Evolutionary conservation across 2,329 filamentous ascomycete species (phyloP).

Genomic region (Colletotrichum australisinense): DNA sequence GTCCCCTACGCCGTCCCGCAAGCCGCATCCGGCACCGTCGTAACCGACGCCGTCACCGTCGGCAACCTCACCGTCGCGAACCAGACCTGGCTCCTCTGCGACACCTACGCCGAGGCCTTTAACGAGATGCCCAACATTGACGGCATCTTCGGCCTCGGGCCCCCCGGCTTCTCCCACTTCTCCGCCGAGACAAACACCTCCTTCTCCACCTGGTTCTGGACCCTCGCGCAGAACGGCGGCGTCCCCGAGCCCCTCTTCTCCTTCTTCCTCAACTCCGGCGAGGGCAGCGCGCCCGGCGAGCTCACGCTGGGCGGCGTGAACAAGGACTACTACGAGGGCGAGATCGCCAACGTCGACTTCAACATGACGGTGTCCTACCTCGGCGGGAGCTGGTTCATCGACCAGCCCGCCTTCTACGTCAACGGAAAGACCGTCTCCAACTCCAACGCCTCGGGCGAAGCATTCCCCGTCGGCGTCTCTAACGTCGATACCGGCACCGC

Average conservation of each 20-base stretch:
- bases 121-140: conserved; percentile 42
- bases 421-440: conserved; percentile 36
- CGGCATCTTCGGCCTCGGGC: conserved; percentile 46
- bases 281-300: conserved; percentile 38
- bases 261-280: conserved; percentile 41
- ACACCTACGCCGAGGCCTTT: conserved; percentile 42
- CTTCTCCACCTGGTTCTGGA: conserved; percentile 42
- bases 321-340: conserved; percentile 42
- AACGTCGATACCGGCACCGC: conserved; percentile 47
- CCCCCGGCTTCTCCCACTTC: conserved; percentile 30
- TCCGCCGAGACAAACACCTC: conserved; percentile 21
- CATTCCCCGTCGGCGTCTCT: conserved; percentile 31
- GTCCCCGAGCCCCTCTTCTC: conserved; percentile 43
- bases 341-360: conserved; percentile 41
- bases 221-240: conserved; percentile 40
- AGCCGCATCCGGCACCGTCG: conserved; percentile 40
- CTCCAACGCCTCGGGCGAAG: conserved; percentile 31
- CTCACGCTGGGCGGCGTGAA: conserved; percentile 49
- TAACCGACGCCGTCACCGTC: conserved; percentile 45
- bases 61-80: conserved; percentile 36
- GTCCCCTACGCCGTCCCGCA: conserved; percentile 40
- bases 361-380: conserved; percentile 35
- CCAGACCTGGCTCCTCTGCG: conserved; percentile 46
- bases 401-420: conserved; percentile 42
- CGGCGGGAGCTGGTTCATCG: conserved; percentile 40